Percentiles rank a stretch among this genome's conserved stretches.
phyloP scores from a whole-genome alignment of 306 rosid genomes.

The Quercus engelmannii region DNA sequence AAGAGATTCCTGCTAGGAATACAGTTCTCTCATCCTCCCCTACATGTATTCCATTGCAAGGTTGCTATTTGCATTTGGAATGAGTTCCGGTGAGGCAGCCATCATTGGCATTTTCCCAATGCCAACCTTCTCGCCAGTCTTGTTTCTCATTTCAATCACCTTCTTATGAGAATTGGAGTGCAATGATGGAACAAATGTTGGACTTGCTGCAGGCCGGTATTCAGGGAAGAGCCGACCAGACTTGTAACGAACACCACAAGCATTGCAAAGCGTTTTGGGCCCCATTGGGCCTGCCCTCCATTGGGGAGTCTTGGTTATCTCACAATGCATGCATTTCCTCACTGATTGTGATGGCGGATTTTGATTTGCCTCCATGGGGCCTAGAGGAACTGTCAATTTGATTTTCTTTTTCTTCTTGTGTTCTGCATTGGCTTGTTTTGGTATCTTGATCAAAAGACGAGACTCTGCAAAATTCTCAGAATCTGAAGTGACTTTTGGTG shows the following conservation, averaged over 20 bases:
- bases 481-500: conserved; percentile 40
- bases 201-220: conserved; percentile 96
- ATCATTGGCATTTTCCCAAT: not conserved
- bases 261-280: conserved; percentile 94
- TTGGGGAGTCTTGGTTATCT: conserved; percentile 94
- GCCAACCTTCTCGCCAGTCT: conserved; percentile 21
- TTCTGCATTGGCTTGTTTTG: conserved; percentile 21
- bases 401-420: conserved; percentile 55
- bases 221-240: conserved; percentile 94
- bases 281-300: conserved; percentile 99
- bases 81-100: conserved; percentile 65
- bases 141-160: conserved; percentile 85
- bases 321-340: conserved; percentile 96
- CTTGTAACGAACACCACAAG: conserved; percentile 91
- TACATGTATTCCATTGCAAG: conserved; percentile 72
- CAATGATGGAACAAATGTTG: conserved; percentile 71
- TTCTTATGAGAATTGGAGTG: conserved; percentile 98
- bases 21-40: conserved; percentile 21
- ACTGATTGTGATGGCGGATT: conserved; percentile 35
- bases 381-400: conserved; percentile 42
- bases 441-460: conserved; percentile 31
- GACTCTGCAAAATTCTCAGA: conserved; percentile 78
- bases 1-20: conserved; percentile 19
- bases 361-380: conserved; percentile 42
- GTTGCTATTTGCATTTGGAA: conserved; percentile 72